Evolutionary conservation across 257 asterid genomes (phyloP), one percentile per base, ranked within the genome.

Genomic region (Nicotiana tomentosiformis): DNA sequence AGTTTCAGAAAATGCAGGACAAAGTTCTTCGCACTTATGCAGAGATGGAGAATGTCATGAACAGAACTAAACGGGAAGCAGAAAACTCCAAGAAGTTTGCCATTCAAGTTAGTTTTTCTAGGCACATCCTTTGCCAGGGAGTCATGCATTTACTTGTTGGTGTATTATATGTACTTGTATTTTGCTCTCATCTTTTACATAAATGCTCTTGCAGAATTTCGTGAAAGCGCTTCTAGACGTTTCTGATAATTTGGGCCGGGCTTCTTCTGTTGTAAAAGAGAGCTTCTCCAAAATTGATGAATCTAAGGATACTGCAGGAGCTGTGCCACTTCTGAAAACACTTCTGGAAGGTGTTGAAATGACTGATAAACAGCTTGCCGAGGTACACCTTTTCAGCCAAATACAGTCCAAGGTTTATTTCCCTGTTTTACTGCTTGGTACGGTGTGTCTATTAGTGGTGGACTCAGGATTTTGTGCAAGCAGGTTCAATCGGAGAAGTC

Each of bases 291-390:
- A 94, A 79, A 87, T 94, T 53, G 97, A 96, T 83, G 80, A 88
- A 57, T 86, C 97, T 77, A 83, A 86, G 78, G 97, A 92, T 83
- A 86, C 90, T 49, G 85, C 88, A 77, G 98, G 96, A 83, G 91
- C 98, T 82, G 93, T 89, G 81, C 92, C 90, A 58, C 98, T 93
- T 81, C 92, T 96, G 77, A 96, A 87, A 86, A 89, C 92, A 56
- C 98, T 96, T 78, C 91, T 96, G 17, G 95, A 92, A 87, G 99
- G 99, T 85, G 98, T 96, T 82, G 99, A 95, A 84, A 94, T 96
- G 98, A 96, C 99, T 64, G 99, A 96, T 55, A 94, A 94, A 80
- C 99, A 96, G 88, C 92, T 96, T 33, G 65, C 86, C n/a, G 99
- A 92, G 99, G 99, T 96, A 32, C 81, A 56, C 23, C 17, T 64